Evolutionary conservation across 495 filamentous ascomycete species (phyloP), one percentile per base, ranked within the genome.

Genomic region (Tuber melanosporum): DNA sequence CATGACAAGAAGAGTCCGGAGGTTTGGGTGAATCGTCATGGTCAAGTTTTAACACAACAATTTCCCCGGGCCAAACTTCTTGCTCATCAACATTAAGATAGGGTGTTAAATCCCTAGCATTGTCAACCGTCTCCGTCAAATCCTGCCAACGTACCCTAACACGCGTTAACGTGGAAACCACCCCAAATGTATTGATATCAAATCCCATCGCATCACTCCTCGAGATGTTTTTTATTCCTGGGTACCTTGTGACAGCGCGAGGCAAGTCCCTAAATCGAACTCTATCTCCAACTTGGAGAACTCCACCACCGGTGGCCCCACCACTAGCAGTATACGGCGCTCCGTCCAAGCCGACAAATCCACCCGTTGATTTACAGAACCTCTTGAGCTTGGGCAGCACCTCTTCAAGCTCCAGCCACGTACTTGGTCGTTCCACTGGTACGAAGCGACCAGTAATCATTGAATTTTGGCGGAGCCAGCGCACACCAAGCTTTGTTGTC

Each of bases 91-190:
- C 79, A 71, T 86, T 85, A 3, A 82, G 74, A 74, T 89, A 87
- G 20, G 85, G 86, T 41, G 87, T 82, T 0, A 91, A 75, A 42
- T 82, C 77, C 20, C 79, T 85, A 22, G 85, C 82, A 42, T 77
- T 73, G 66, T 90, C 85, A 39, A 84, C 82, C 0, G 87, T 87
- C 43, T 87, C 85, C 41, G 84, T 87, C 39, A 86, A 83, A 78
- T 91, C 88, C 76, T 91, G 90, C 90, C 90, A 91, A 66, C 86
- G 85, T 22, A 91, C 87, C 19, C 83, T 86, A 14, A 88, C 86
- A 15, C 81, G 81, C 22, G 88, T 87, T 26, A 84, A 84, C 6
- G 86, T 86, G 44, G 83, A 82, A 49, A 85, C 83, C 39, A 91
- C 83, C 22, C 84, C 83, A 74, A 87, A 89, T 1, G 88, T 85